Conservation (phyloP, 2,329 filamentous ascomycete species). For the Xylaria arbuscula region DNA sequence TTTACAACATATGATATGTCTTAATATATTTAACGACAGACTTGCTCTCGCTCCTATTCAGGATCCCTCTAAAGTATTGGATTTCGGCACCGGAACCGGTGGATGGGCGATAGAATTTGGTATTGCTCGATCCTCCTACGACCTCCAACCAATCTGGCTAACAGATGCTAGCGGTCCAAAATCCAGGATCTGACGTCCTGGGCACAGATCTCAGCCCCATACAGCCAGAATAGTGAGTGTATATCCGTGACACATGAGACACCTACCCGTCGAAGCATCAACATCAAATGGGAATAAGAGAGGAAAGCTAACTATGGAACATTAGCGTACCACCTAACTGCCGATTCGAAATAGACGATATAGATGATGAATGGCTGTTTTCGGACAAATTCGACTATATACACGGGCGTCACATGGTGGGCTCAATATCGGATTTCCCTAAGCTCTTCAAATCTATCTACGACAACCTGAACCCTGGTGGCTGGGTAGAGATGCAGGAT, state of each 20-base stretch:
- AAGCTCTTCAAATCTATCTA: conserved; percentile 59
- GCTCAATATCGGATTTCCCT: conserved; percentile 63
- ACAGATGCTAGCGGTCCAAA: conserved; percentile 51
- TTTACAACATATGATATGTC: conserved; percentile 52
- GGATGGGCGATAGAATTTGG: conserved; percentile 65
- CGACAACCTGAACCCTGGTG: conserved; percentile 56
- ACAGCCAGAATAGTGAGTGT: conserved; percentile 55
- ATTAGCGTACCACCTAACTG: conserved; percentile 63
- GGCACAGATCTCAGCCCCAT: conserved; percentile 62
- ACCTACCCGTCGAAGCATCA: not conserved
- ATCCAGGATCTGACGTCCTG: conserved; percentile 54
- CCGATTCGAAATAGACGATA: conserved; percentile 66
- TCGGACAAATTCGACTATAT: conserved; percentile 65
- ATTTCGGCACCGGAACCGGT: conserved; percentile 64
- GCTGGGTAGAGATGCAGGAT: conserved; percentile 56
- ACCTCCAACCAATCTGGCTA: not conserved
- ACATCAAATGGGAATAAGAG: no score
- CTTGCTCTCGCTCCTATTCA: conserved; percentile 59
- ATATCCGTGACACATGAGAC: no score
- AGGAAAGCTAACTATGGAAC: not conserved
- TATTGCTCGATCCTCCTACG: conserved; percentile 24
- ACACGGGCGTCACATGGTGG: conserved; percentile 62
- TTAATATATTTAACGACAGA: conserved; percentile 55
- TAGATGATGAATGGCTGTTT: conserved; percentile 63
- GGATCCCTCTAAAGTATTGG: conserved; percentile 57